Percentiles rank a stretch among this genome's conserved stretches.
Evolutionary conservation across 2,329 filamentous ascomycete genomes (phyloP).

Genomic region (Fusarium pseudoanthophilum): DNA sequence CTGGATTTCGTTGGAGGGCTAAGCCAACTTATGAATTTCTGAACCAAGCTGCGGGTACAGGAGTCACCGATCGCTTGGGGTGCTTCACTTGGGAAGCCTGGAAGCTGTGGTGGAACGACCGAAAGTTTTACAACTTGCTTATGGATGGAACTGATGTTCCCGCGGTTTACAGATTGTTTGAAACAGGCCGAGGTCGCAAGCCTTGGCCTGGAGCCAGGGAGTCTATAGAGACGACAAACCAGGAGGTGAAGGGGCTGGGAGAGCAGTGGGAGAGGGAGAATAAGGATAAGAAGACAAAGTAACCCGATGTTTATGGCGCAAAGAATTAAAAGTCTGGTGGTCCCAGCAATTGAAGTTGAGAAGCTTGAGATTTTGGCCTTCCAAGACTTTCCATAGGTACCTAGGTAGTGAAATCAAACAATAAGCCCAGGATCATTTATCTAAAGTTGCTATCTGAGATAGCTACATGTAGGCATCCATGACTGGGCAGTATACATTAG

Average conservation of each 20-base stretch:
- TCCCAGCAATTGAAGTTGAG: background rate
- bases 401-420: background rate
- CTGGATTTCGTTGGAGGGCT: conserved; percentile 40
- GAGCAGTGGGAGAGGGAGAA: conserved; percentile 40
- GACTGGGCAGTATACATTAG: background rate
- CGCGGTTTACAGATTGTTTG: conserved; percentile 55
- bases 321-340: background rate
- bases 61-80: conserved; percentile 52
- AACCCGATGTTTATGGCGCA: background rate
- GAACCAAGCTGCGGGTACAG: conserved; percentile 56
- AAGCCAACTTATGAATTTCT: conserved; percentile 49
- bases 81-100: conserved; percentile 54
- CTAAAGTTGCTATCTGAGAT: background rate
- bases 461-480: background rate
- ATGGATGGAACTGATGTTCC: conserved; percentile 53
- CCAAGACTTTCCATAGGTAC: background rate
- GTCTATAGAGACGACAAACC: conserved; percentile 46
- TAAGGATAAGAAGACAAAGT: conserved; percentile 36
- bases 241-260: conserved; percentile 30
- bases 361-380: background rate
- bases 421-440: background rate
- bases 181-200: conserved; percentile 52
- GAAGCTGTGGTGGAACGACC: conserved; percentile 56
- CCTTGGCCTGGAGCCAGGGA: conserved; percentile 53
- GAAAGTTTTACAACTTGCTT: conserved; percentile 53